Evolutionary conservation across 2,329 filamentous ascomycete genomes (phyloP).

Genomic region (Phialophora macrospora): DNA sequence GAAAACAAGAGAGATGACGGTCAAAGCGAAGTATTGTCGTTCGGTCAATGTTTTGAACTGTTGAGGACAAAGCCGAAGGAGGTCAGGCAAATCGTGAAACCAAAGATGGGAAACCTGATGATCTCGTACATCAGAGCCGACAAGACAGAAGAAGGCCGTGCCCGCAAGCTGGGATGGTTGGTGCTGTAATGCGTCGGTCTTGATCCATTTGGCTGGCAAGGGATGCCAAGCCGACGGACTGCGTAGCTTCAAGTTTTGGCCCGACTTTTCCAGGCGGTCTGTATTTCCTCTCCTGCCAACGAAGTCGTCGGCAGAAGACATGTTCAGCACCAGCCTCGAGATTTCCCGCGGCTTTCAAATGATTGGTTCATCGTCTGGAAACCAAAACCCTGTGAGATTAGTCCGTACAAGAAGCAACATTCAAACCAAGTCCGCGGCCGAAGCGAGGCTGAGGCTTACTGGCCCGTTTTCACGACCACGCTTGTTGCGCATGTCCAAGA

Average conservation of each 20-base stretch:
- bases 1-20: neutral
- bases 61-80: constrained; percentile 19
- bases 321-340: neutral
- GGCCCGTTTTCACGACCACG: neutral
- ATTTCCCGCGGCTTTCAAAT: neutral
- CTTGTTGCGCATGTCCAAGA: neutral
- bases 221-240: neutral
- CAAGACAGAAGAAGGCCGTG: constrained; percentile 3
- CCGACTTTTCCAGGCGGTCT: neutral
- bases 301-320: neutral
- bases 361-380: neutral
- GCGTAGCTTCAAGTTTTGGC: neutral
- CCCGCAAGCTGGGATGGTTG: constrained; percentile 6
- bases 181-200: neutral
- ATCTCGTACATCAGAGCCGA: constrained; percentile 17
- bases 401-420: neutral
- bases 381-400: neutral
- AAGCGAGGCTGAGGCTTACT: neutral
- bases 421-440: neutral
- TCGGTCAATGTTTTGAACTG: constrained; percentile 17
- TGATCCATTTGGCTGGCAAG: neutral
- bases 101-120: constrained; percentile 8
- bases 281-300: neutral
- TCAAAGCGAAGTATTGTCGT: neutral
- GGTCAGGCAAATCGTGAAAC: constrained; percentile 18